Conservation (phyloP, 2,329 filamentous ascomycete species). For the Boeremia lycopersici region DNA sequence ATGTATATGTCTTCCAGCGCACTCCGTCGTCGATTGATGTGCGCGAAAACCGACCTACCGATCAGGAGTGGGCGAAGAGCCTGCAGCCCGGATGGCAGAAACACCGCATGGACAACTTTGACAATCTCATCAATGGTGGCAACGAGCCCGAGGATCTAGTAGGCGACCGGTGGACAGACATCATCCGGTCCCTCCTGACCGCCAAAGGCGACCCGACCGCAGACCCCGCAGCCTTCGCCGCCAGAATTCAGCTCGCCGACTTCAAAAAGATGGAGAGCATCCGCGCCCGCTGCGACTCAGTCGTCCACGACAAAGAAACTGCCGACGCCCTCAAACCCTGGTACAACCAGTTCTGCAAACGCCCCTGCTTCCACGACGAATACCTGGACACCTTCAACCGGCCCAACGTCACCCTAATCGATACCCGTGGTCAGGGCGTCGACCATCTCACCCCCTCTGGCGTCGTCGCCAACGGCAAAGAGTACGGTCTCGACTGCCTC, state of each 20-base stretch:
- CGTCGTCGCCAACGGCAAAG: conserved; percentile 55
- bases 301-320: conserved; percentile 60
- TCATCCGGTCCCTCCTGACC: conserved; percentile 25
- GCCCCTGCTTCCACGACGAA: conserved; percentile 66
- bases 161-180: conserved; percentile 56
- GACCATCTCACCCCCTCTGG: conserved; percentile 48
- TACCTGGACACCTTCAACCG: conserved; percentile 66
- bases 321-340: conserved; percentile 63
- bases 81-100: conserved; percentile 56
- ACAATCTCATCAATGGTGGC: conserved; percentile 45
- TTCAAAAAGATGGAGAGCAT: conserved; percentile 52
- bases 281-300: conserved; percentile 55
- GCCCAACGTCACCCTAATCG: conserved; percentile 63
- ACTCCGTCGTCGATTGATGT: conserved; percentile 55
- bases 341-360: conserved; percentile 69
- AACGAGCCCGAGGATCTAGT: conserved; percentile 50
- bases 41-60: conserved; percentile 37
- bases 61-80: conserved; percentile 19
- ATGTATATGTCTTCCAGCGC: conserved; percentile 63
- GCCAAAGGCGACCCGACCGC: conserved; percentile 12
- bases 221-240: conserved; percentile 22
- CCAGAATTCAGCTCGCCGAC: conserved; percentile 32
- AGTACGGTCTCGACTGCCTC: conserved; percentile 57
- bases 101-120: conserved; percentile 55
- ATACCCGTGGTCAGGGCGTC: conserved; percentile 63